Conservation (phyloP, 768 basidiomycete genomes). For the Suillus sp. region DNA sequence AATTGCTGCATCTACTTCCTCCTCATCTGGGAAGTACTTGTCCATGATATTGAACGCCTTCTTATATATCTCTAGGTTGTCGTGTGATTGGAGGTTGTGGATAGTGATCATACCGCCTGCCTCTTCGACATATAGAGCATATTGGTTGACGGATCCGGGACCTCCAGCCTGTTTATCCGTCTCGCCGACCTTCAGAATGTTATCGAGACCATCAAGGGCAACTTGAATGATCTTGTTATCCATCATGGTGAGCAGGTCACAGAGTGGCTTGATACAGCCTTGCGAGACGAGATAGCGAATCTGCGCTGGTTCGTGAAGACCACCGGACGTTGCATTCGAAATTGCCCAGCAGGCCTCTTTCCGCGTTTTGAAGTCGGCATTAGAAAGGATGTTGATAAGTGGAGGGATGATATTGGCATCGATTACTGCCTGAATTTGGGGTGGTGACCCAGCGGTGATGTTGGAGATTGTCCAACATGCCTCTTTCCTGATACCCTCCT, state of each 20-base stretch:
- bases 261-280: slow-evolving; percentile 98
- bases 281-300: slow-evolving; percentile 98
- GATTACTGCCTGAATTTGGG: slow-evolving; percentile 96
- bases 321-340: slow-evolving; percentile 98
- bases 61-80: slow-evolving; percentile 99
- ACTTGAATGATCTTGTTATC: slow-evolving; percentile 99
- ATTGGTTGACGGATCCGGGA: slow-evolving; percentile 85
- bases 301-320: slow-evolving; percentile 92
- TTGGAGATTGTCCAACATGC: slow-evolving; percentile 99
- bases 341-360: slow-evolving; percentile 99
- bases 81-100: slow-evolving; percentile 98
- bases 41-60: slow-evolving; percentile 99
- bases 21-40: slow-evolving; percentile 98
- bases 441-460: slow-evolving; percentile 94
- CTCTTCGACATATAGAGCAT: slow-evolving; percentile 94
- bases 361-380: slow-evolving; percentile 98
- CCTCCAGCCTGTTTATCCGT: slow-evolving; percentile 84
- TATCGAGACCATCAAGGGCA: slow-evolving; percentile 96
- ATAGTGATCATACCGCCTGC: slow-evolving; percentile 99
- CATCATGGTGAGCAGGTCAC: slow-evolving; percentile 96
- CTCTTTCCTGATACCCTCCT: slow-evolving; percentile 99
- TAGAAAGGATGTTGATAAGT: slow-evolving; percentile 95
- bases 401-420: slow-evolving; percentile 98
- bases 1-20: slow-evolving; percentile 85
- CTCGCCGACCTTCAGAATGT: slow-evolving; percentile 97